These are phyloP conservation scores for Starmerella bombicola DNA, from an alignment of 805 yeast genomes.

Conservation along the genomic window DNA sequence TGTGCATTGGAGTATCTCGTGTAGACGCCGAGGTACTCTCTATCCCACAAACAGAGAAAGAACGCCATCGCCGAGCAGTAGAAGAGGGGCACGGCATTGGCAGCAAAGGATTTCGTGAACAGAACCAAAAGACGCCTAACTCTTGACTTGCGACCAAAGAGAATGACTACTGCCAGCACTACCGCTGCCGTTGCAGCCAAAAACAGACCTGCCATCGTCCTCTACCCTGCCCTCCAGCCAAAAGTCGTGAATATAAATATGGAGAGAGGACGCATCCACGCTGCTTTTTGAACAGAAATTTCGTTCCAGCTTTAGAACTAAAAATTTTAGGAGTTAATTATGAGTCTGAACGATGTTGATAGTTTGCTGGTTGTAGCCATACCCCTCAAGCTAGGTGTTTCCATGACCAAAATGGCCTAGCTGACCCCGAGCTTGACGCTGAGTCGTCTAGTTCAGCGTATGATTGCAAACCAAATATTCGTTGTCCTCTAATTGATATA, in stretches of 20 bases:
- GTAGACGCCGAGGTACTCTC: slow-evolving; percentile 2
- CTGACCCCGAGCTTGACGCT: too few relatives aligned
- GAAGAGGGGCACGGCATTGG: slow-evolving; percentile 20
- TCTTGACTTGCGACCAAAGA: slow-evolving; percentile 2
- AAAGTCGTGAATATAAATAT: neutral
- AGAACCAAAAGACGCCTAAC: slow-evolving; percentile 1
- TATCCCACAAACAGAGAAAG: slow-evolving; percentile 18
- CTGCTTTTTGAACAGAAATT: too few relatives aligned
- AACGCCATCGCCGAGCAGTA: slow-evolving; percentile 15
- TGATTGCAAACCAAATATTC: too few relatives aligned
- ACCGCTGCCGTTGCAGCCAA: neutral
- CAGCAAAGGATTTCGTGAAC: slow-evolving; percentile 12
- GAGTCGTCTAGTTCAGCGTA: too few relatives aligned
- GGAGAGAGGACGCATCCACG: too few relatives aligned
- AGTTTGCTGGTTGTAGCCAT: too few relatives aligned
- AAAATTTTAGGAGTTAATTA: too few relatives aligned
- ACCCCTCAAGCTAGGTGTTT: too few relatives aligned
- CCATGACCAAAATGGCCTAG: too few relatives aligned
- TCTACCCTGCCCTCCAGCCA: neutral
- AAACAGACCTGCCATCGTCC: neutral
- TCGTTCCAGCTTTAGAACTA: too few relatives aligned
- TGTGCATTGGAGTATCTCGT: slow-evolving; percentile 11
- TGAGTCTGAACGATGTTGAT: too few relatives aligned
- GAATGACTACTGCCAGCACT: slow-evolving; percentile 4
- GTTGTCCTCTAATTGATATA: too few relatives aligned